Evolutionary conservation across 192 early-diverging fungal genomes (phyloP).

Genomic region (Backusella psychrophila): DNA sequence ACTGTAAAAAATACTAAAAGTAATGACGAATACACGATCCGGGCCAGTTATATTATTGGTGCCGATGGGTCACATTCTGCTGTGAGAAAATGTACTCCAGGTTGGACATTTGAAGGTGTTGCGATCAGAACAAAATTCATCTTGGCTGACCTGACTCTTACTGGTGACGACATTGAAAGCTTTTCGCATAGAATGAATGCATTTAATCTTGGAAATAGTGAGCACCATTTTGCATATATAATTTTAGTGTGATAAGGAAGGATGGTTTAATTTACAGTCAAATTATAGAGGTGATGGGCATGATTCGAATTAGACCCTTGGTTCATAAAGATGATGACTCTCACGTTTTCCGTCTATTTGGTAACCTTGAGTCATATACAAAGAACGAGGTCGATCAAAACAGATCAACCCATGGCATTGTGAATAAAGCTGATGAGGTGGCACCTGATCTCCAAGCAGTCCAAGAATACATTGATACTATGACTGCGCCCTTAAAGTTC

Average conservation of each 20-base stretch:
- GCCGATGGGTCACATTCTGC: conserved; percentile 35
- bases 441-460: conserved; percentile 11
- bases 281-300: conserved; percentile 5
- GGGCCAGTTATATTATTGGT: conserved; percentile 28
- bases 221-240: not conserved
- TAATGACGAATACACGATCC: not conserved
- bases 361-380: conserved; percentile 4
- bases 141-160: conserved; percentile 24
- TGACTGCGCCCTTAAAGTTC: not conserved
- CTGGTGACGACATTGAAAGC: not conserved
- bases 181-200: not conserved
- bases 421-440: not conserved
- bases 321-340: not conserved
- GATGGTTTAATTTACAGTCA: not conserved
- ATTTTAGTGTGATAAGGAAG: not conserved
- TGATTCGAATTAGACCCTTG: not conserved
- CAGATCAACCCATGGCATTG: conserved; percentile 8
- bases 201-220: conserved; percentile 2
- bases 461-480: not conserved
- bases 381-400: not conserved
- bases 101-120: conserved; percentile 30
- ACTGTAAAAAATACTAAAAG: not conserved
- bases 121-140: conserved; percentile 9
- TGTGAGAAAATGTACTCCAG: conserved; percentile 20
- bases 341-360: conserved; percentile 9